These are phyloP conservation scores for Nakazawaea ambrosiae DNA, from an alignment of 805 yeast species.

Conservation along the genomic window DNA sequence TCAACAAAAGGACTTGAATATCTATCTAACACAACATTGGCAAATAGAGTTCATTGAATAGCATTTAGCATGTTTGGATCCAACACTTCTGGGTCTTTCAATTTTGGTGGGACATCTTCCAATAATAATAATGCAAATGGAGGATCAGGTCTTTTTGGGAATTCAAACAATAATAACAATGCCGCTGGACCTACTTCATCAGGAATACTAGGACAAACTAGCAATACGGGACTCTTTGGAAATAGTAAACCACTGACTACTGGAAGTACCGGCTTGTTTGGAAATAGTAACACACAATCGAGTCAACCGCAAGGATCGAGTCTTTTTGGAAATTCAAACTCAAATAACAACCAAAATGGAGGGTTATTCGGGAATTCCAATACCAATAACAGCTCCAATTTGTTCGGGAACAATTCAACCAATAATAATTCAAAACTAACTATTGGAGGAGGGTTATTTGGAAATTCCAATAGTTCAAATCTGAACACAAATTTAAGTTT, in stretches of 20 bases:
- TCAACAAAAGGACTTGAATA: no score
- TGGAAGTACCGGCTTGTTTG: no score
- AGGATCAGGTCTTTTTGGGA: constrained; percentile 17
- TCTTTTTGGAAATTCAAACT: no score
- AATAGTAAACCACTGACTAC: no score
- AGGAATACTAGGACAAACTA: no score
- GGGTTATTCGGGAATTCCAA: constrained; percentile 20
- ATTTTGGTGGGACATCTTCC: constrained; percentile 23
- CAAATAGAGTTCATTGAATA: no score
- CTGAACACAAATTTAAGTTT: no score
- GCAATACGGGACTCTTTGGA: no score
- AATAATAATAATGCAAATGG: constrained; percentile 12
- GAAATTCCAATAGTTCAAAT: constrained; percentile 10
- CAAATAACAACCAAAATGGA: no score
- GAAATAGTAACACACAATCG: no score
- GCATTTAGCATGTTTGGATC: constrained; percentile 8
- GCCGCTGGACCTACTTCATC: background rate
- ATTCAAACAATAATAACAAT: constrained; percentile 12
- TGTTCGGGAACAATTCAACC: constrained; percentile 2
- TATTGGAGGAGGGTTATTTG: constrained; percentile 2
- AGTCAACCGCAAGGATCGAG: no score
- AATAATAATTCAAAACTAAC: background rate
- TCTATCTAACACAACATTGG: no score
- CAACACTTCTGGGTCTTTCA: constrained; percentile 17
- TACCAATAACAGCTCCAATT: constrained; percentile 1